phyloP scores from a whole-genome alignment of 768 basidiomycete species.

The Mycena floridula region DNA sequence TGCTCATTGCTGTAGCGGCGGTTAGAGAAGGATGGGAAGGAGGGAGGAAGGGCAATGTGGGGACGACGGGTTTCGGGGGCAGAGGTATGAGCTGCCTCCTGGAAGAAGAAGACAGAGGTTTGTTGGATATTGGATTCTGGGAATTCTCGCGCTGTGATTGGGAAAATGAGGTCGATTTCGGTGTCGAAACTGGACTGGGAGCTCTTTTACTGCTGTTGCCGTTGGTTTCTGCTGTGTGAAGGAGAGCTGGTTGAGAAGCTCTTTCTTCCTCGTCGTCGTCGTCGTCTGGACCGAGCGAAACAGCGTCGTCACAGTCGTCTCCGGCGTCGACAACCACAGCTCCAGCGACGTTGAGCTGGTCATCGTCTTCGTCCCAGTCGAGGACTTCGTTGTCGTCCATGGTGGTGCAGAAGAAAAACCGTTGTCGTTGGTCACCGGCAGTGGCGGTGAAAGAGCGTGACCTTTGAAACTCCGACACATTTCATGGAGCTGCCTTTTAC shows the following conservation, averaged over 20 bases:
- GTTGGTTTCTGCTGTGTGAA: too few relatives aligned
- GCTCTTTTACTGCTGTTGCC: too few relatives aligned
- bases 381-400: constrained; percentile 63
- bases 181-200: too few relatives aligned
- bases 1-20: constrained; percentile 54
- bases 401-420: constrained; percentile 32
- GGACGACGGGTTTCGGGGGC: constrained; percentile 57
- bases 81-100: constrained; percentile 59
- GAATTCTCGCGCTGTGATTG: too few relatives aligned
- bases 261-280: too few relatives aligned
- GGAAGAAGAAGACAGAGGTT: constrained; percentile 20
- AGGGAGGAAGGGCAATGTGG: constrained; percentile 44
- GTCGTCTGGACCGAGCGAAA: too few relatives aligned
- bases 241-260: too few relatives aligned
- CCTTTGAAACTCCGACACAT: constrained; percentile 14
- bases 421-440: constrained; percentile 9
- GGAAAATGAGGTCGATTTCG: too few relatives aligned
- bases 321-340: neutral
- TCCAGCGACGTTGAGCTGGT: constrained; percentile 15
- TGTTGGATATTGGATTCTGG: too few relatives aligned
- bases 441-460: constrained; percentile 14
- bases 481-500: too few relatives aligned
- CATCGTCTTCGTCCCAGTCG: constrained; percentile 61
- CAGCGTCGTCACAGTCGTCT: constrained; percentile 6
- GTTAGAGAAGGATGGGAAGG: constrained; percentile 54